A percentile compares a stretch with the other conserved stretches of the same genome.
Evolutionary conservation across 345 rosid species (phyloP).

Genomic region (Hibiscus tridactylites): DNA sequence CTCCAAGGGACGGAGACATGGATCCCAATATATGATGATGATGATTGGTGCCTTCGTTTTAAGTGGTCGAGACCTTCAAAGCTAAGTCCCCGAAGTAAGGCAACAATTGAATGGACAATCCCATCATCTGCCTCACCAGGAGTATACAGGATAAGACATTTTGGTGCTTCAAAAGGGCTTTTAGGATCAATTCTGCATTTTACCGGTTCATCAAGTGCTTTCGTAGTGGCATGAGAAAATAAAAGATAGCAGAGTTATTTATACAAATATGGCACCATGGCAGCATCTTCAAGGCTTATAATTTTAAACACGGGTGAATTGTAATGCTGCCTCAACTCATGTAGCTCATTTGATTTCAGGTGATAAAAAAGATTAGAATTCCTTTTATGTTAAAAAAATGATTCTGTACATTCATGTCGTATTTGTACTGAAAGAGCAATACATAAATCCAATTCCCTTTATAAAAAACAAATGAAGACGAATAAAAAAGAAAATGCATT

Average conservation of each 20-base stretch:
- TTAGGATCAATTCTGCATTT: slow-evolving; percentile 52
- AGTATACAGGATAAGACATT: slow-evolving; percentile 67
- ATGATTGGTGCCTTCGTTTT: slow-evolving; percentile 80
- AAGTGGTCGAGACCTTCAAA: slow-evolving; percentile 79
- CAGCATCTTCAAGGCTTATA: neutral
- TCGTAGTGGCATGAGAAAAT: slow-evolving; percentile 39
- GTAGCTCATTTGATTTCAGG: neutral
- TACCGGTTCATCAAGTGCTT: slow-evolving; percentile 64
- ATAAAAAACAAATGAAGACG: no score
- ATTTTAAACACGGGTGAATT: neutral
- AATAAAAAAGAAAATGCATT: no score
- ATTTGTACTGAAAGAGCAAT: neutral
- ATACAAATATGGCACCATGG: neutral
- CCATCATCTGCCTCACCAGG: slow-evolving; percentile 61
- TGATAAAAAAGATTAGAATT: neutral
- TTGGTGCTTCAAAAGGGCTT: slow-evolving; percentile 62
- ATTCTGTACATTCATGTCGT: neutral
- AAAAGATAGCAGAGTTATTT: no score
- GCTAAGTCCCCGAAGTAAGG: slow-evolving; percentile 57
- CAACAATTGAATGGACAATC: slow-evolving; percentile 81
- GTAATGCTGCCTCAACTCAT: neutral
- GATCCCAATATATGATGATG: slow-evolving; percentile 25
- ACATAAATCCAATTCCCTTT: no score
- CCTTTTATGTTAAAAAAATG: neutral
- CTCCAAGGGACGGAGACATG: no score